Base-by-base conservation (phyloP, 2,329 filamentous ascomycete genomes). In the Hypoxylon sp. region DNA sequence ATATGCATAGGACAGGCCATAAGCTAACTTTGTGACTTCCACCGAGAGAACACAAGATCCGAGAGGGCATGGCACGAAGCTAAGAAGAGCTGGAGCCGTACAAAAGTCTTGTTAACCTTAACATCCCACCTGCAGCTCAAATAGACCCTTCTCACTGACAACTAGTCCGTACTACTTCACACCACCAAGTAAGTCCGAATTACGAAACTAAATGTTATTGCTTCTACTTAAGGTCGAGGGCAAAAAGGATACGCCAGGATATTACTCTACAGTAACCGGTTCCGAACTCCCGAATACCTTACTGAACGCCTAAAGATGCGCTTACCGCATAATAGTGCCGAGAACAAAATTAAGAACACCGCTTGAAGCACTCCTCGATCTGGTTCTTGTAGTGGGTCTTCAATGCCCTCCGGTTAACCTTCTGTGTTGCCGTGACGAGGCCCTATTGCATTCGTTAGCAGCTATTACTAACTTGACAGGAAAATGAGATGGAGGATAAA, bases 381-480 rank as follows among this genome's bases (percentile, higher is more conserved):
- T 87, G 80, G 73, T 81, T 79, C 71, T 80, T 79, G 74, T 86
- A 88, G 54, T 77, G 79, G 37, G 84, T 81, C 71, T 81, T 82
- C 48, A 88, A 78, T 25, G 78, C 80, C 69, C 83, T 81, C 63
- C 87, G 81, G 78, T 88, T 87, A 43, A 88, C 79, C 77, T 89
- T 89, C 67, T 87, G 84, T 5, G 87, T 89, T n/a, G 85, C 86
- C 30, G 87, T 88, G 29, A 88, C 85, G 27, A 88, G 79, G 2
- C 85, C 85, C 86, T 88, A 61, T n/a, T 48, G 27, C 12, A 37
- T 39, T 56, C 30, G 32, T 68, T 63, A 69, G 58, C 19, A 8
- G 14, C 9, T 21, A 8, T 29, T 34, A 34, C 2, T 9, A 8
- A 34, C n/a, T 30, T 7, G 2, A 14, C 30, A 5, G 29, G 37